Base-by-base conservation (phyloP, 2,329 filamentous ascomycete genomes). In the Geosmithia flava region DNA sequence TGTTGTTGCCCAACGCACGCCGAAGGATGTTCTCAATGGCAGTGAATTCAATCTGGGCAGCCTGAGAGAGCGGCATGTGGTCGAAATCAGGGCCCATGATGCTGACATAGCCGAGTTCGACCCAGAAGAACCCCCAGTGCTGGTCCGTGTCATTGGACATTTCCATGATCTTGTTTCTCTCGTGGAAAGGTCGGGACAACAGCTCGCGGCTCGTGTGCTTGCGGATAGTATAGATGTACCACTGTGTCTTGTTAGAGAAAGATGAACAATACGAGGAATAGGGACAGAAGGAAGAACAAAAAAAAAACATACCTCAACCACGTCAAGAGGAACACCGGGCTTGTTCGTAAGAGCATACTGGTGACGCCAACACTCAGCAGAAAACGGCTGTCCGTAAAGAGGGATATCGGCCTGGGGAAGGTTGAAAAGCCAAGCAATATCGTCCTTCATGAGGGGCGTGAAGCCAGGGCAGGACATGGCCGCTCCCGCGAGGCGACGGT, bases 401-500 rank as follows among this genome's bases (percentile, higher is more conserved):
- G 56, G 58, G 45, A 64, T 53, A 44, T 66, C 63, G 16, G 52
- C 44, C 1, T 68, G 61, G 0, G 56, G 42, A 52, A 77, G 54
- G 16, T 60, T 58, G 2, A 63, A 63, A 16, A 48, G 20, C n/a
- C 42, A 44, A 7, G 73, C 68, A 52, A 83, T 67, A 53, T 78
- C 72, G 54, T 81, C 75, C 62, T 82, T 83, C 66, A 78, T 75
- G n/a, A 71, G 52, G 1, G 74, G 65, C 3, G 75, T 79, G 58
- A 84, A 83, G 2, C 79, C 80, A 2, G 72, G 68, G 55, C 80
- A 84, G 3, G 64, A 60, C 63, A 83, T 70, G 19, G 72, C 72
- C 2, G 76, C 67, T 10, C 62, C 63, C 42, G 70, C 63, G 29
- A 83, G 62, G 11, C 79, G 75, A 51, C 69, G 69, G 30, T 76